Base-by-base conservation (phyloP, 495 filamentous ascomycete species). In the Xanthoparmelia taractica region DNA sequence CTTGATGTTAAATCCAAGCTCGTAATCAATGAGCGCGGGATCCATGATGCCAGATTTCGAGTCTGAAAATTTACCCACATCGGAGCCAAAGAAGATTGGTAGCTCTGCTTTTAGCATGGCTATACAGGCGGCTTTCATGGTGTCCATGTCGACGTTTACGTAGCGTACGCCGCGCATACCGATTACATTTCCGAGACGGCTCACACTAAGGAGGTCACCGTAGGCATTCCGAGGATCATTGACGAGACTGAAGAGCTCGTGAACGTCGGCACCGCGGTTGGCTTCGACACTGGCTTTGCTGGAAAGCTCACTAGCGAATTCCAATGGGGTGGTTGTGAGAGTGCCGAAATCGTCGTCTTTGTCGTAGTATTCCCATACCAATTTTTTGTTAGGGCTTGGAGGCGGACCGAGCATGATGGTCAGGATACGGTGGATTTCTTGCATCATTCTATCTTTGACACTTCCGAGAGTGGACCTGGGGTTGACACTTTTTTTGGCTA, bases 41-140 rank as follows among this genome's bases (percentile, higher is more conserved):
- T 94, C 90, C 85, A 95, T 87, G 69, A 94, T 82, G 37, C 91
- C 91, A n/a, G 73, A 77, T 4, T 63, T 60, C 0, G 70, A 68
- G 68, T 91, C 84, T 60, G 79, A 83, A 74, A 85, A 92, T 72
- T 94, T 92, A 43, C 91, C 91, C 1, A 94, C 91, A 67, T 96
- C 91, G 47, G 81, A 87, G 54, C 91, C 91, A 73, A 96, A 96
- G 79, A 96, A 96, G 57, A 94, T 81, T 23, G 91, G 91, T 12
- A 87, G 71, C 33, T 88, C 88, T 4, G 82, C 81, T 66, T 83
- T 77, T 23, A 96, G 82, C 88, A 91, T 93, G 2, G 81, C 74
- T 45, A 94, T 84, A 67, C 84, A 86, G 4, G 88, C 87, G 0
- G 71, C 67, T 74, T 95, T 94, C 58, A 94, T 83, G 8, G 76